Evolutionary conservation across 2,329 filamentous ascomycete genomes (phyloP), one percentile per base, ranked within the genome.

Genomic region (Metarhizium rileyi): DNA sequence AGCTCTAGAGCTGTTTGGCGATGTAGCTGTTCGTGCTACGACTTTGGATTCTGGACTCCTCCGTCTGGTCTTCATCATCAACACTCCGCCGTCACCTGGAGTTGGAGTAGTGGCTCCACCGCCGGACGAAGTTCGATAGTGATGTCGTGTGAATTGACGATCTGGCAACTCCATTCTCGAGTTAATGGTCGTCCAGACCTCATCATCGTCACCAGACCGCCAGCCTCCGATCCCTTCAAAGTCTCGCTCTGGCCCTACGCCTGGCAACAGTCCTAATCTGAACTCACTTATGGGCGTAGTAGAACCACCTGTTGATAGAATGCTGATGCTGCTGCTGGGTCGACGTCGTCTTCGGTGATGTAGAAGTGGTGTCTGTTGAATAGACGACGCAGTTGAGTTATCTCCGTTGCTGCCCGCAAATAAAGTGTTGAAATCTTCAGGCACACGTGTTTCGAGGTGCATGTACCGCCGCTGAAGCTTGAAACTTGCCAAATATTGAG

Each of bases 191-290:
- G 70, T 72, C 75, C 76, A 78, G 28, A 69, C 56, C 36, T 73
- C 66, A 26, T 77, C 72, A 48, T 74, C 69, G 30, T 61, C 59
- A 12, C 64, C 61, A 16, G 79, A 54, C 44, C 77, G 66, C 77
- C 78, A 82, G 3, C 78, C 78, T 18, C 78, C 78, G 2, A 82
- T 63, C 7, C 78, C 78, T 55, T 82, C 78, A 54, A 75, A 82
- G 57, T 82, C 78, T 27, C 78, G 66, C 48, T 75, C 72, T 3
- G 75, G 63, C 0, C 76, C 76, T 30, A 76, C 62, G 52, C 70
- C 75, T 7, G 74, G 70, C 14, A 70, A 64, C 16, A 78, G 57
- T 5, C 70, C 65, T 41, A 72, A 57, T 7, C 65, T 61, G 44
- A 60, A 63, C 23, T 71, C 63, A 52, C 65, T 64, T 44, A 63